Conservation (phyloP, 148 eudicot species). For the Gaultheria prostrata region DNA sequence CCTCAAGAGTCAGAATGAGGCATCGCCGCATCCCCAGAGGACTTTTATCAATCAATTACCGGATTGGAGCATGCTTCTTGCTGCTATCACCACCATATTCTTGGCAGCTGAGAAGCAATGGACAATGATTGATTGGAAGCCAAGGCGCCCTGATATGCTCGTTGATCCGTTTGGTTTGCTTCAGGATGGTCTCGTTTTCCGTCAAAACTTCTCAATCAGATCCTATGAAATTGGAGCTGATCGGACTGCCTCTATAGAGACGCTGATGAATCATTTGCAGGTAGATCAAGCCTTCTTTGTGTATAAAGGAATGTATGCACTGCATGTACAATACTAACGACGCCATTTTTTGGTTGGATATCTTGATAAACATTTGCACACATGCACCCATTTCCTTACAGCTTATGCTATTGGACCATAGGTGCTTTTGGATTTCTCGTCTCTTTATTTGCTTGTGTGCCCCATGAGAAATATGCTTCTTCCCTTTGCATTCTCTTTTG, state of each 20-base stretch:
- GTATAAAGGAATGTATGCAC: not conserved
- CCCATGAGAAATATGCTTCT: not conserved
- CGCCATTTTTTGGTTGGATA: not conserved
- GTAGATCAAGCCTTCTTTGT: constrained; percentile 25
- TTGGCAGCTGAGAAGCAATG: constrained; percentile 99
- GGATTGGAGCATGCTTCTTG: constrained; percentile 99
- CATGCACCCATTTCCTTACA: not conserved
- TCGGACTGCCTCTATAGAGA: constrained; percentile 91
- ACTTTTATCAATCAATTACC: constrained; percentile 93
- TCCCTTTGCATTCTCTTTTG: not conserved
- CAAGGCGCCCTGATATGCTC: constrained; percentile 75
- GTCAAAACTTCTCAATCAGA: constrained; percentile 89
- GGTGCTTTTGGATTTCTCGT: not conserved
- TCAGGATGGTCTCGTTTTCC: constrained; percentile 77
- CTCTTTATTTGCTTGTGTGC: not conserved
- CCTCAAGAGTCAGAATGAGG: constrained; percentile 49
- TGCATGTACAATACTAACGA: not conserved
- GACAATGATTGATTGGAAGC: constrained; percentile 98
- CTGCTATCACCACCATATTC: constrained; percentile 93
- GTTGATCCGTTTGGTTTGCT: constrained; percentile 80
- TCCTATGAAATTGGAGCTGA: constrained; percentile 98
- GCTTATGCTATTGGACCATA: not conserved
- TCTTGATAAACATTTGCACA: not conserved
- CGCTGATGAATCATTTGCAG: constrained; percentile 98
- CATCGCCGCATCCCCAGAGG: constrained; percentile 61